phyloP scores from a whole-genome alignment of 768 basidiomycete genomes.

The Termitomyces sp. region DNA sequence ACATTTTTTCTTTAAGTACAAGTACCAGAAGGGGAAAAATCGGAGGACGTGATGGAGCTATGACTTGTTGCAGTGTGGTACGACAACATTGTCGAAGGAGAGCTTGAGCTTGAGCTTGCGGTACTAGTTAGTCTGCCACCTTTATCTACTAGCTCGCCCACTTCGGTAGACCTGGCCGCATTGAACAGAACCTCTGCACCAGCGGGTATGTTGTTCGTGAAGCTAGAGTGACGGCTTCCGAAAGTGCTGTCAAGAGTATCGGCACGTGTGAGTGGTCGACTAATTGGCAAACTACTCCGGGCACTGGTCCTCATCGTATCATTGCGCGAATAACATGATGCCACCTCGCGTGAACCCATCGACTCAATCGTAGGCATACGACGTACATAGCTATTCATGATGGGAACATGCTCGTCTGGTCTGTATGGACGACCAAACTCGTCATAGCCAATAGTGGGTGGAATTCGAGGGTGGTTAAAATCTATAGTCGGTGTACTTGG shows the following conservation, averaged over 20 bases:
- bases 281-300: conserved; percentile 18
- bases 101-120: conserved; percentile 8
- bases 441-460: conserved; percentile 34
- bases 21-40: neutral
- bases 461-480: conserved; percentile 4
- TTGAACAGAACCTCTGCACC: conserved; percentile 24
- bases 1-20: neutral
- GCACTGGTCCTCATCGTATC: conserved; percentile 15
- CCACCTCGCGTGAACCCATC: conserved; percentile 59
- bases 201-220: conserved; percentile 27
- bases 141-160: conserved; percentile 28
- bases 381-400: conserved; percentile 58
- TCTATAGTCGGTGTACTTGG: conserved; percentile 9
- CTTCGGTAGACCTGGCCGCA: conserved; percentile 20
- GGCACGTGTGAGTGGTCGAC: conserved; percentile 35
- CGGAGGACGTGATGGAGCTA: conserved; percentile 1
- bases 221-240: conserved; percentile 29
- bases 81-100: conserved; percentile 14
- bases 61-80: conserved; percentile 19
- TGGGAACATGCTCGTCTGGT: conserved; percentile 46
- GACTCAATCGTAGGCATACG: conserved; percentile 83
- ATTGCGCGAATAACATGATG: conserved; percentile 19
- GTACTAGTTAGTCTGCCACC: conserved; percentile 6
- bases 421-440: conserved; percentile 43
- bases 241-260: conserved; percentile 24